Conservation (phyloP, 2,329 filamentous ascomycete genomes). For the Huntiella abstrusa region DNA sequence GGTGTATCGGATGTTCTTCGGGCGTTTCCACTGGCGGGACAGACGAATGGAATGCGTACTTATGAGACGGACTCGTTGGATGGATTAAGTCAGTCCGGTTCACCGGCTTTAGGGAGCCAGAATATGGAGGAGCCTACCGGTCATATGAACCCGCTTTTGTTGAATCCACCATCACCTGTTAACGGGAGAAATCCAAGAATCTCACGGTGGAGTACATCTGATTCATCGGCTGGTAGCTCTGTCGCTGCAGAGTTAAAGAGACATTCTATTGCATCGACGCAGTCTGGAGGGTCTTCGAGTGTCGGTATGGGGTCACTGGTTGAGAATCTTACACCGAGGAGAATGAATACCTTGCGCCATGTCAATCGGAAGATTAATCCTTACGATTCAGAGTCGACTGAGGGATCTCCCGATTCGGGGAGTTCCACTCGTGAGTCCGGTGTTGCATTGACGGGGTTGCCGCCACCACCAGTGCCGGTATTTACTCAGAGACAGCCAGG, state of each 20-base stretch:
- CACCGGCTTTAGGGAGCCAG: not conserved
- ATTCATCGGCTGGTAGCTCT: constrained; percentile 2
- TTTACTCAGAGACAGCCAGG: no score
- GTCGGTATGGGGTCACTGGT: not conserved
- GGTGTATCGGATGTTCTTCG: no score
- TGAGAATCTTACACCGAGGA: constrained; percentile 20
- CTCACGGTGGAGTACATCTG: constrained; percentile 1
- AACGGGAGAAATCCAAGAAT: not conserved
- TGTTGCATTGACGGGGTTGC: constrained; percentile 14
- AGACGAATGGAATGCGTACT: no score
- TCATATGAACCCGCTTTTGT: constrained; percentile 5
- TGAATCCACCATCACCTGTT: constrained; percentile 8
- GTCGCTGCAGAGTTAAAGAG: constrained; percentile 3
- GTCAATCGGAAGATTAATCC: constrained; percentile 33
- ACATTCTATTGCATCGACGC: constrained; percentile 5
- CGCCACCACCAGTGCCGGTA: no score
- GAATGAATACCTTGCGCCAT: constrained; percentile 39
- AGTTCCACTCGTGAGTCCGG: constrained; percentile 25
- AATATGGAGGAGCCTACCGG: not conserved
- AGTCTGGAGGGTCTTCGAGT: constrained; percentile 2
- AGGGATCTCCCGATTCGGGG: constrained; percentile 20
- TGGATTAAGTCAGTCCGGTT: not conserved
- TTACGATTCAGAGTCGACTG: constrained; percentile 25
- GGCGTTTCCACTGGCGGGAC: no score
- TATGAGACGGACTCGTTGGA: no score